Evolutionary conservation across 176 grass and related monocot species (phyloP).

Genomic region (Areca catechu): DNA sequence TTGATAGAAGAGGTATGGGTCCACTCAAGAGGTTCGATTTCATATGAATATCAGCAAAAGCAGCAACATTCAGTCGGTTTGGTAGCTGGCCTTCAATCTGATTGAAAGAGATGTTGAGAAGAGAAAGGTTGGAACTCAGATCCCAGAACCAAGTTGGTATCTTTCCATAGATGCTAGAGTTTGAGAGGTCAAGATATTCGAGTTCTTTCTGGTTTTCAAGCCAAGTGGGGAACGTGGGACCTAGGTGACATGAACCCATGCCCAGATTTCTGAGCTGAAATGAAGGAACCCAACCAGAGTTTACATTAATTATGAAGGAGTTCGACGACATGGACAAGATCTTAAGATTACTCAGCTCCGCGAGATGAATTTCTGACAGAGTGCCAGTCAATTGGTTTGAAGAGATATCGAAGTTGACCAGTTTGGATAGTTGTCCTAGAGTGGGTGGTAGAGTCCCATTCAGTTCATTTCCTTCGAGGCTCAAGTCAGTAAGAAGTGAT

Average conservation of each 20-base stretch:
- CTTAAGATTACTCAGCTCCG: constrained; percentile 11
- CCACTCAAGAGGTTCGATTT: constrained; percentile 25
- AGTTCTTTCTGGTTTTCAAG: constrained; percentile 26
- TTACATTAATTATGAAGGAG: constrained; percentile 15
- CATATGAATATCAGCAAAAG: neutral
- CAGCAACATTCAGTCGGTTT: constrained; percentile 8
- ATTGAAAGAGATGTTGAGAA: constrained; percentile 19
- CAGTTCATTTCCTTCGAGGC: neutral
- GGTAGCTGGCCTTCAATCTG: constrained; percentile 3
- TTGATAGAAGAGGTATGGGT: constrained; percentile 19
- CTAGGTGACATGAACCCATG: constrained; percentile 31
- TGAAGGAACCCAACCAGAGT: constrained; percentile 30
- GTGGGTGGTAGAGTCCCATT: constrained; percentile 2
- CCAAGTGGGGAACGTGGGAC: constrained; percentile 39
- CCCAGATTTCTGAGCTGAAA: constrained; percentile 14
- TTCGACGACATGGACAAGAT: constrained; percentile 12
- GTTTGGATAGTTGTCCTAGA: constrained; percentile 4
- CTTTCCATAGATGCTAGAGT: constrained; percentile 18
- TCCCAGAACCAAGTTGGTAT: constrained; percentile 32
- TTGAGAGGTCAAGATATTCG: constrained; percentile 1
- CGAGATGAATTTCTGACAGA: constrained; percentile 3
- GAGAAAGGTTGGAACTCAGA: neutral
- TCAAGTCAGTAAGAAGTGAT: neutral
- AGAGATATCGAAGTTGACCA: neutral
- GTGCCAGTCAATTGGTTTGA: neutral